Evolutionary conservation across 371 early-diverging fungal species (phyloP).

Genomic region (Coemansia sp.): DNA sequence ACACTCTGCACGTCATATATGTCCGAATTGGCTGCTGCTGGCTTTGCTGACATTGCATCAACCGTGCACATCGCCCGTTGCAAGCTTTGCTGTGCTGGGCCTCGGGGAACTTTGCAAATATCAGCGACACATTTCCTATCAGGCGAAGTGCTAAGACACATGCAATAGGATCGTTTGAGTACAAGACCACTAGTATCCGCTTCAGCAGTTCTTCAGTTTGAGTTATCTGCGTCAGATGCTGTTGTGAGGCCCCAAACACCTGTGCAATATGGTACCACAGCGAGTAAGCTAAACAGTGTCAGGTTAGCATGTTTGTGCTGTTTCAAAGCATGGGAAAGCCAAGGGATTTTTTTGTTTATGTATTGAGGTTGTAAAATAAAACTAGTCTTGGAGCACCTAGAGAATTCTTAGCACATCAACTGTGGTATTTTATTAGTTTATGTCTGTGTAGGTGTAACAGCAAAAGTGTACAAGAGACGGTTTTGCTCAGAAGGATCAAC

Average conservation of each 20-base stretch:
- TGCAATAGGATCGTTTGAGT: conserved; percentile 52
- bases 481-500: conserved; percentile 30
- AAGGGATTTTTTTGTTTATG: background rate
- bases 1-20: conserved; percentile 7
- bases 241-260: conserved; percentile 41
- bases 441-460: background rate
- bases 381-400: too few species aligned
- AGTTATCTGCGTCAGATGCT: conserved; percentile 41
- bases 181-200: conserved; percentile 47
- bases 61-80: background rate
- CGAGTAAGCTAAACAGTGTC: conserved; percentile 11
- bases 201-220: conserved; percentile 49
- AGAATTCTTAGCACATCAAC: too few species aligned
- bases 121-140: conserved; percentile 44
- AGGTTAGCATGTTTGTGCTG: too few species aligned
- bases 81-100: conserved; percentile 45
- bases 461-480: background rate
- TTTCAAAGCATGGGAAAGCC: background rate
- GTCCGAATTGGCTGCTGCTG: background rate
- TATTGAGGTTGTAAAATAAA: too few species aligned
- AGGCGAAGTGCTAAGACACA: conserved; percentile 48
- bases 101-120: conserved; percentile 45
- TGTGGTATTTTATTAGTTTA: background rate
- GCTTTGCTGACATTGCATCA: background rate
- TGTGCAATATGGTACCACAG: conserved; percentile 49